These are phyloP conservation scores for Neopestalotiopsis rosae DNA, from an alignment of 2,329 filamentous ascomycete species.

Conservation along the genomic window DNA sequence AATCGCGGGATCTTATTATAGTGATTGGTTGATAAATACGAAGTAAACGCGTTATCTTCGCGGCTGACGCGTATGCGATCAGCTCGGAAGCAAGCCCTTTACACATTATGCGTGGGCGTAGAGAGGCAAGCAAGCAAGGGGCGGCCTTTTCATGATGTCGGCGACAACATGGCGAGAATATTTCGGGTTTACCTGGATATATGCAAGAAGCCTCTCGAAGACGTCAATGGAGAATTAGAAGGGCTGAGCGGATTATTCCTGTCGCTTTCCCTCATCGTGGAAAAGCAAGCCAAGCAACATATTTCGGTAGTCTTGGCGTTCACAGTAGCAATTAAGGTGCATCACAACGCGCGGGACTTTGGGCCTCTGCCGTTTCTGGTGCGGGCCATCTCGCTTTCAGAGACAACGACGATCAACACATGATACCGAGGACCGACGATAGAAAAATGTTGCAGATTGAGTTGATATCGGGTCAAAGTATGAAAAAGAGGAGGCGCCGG, in stretches of 20 bases:
- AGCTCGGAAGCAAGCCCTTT: not conserved
- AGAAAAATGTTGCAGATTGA: not conserved
- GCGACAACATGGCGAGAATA: too few species aligned
- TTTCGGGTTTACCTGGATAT: too few species aligned
- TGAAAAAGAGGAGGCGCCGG: too few species aligned
- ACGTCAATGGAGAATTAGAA: too few species aligned
- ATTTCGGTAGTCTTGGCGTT: not conserved
- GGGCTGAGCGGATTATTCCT: too few species aligned
- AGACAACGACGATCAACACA: not conserved
- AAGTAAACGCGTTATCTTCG: not conserved
- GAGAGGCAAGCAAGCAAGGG: not conserved
- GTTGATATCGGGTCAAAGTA: too few species aligned
- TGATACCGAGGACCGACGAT: not conserved
- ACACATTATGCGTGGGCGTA: not conserved
- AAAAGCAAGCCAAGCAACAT: not conserved
- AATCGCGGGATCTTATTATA: not conserved
- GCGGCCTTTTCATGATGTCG: not conserved
- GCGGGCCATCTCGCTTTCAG: not conserved
- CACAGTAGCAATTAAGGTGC: not conserved
- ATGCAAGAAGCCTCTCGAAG: too few species aligned
- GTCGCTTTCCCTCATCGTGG: not conserved
- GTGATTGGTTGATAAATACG: not conserved
- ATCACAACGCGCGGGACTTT: not conserved
- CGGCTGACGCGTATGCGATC: not conserved
- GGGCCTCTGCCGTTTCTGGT: not conserved